Evolutionary conservation across 345 rosid species (phyloP).

Genomic region (Draba incana): DNA sequence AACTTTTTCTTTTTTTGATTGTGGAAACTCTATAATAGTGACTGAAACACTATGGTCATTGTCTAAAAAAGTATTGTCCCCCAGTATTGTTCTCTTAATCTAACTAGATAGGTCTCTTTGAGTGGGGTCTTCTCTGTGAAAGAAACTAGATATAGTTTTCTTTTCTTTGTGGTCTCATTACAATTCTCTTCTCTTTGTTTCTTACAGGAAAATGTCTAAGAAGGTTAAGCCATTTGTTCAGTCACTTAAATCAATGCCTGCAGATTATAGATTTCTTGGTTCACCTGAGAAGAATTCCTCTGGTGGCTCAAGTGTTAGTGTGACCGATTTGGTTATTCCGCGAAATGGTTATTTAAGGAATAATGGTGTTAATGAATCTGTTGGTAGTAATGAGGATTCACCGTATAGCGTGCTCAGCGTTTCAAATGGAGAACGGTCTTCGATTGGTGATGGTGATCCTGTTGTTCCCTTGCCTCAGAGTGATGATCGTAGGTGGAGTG

Average conservation of each 20-base stretch:
- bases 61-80: conserved; percentile 58
- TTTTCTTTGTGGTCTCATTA: conserved; percentile 41
- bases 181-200: conserved; percentile 22
- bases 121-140: conserved; percentile 53
- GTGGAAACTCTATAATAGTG: conserved; percentile 46
- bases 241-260: conserved; percentile 77
- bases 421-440: conserved; percentile 56
- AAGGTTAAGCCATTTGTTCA: conserved; percentile 58
- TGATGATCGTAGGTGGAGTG: conserved; percentile 71
- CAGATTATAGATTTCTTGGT: conserved; percentile 59
- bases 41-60: conserved; percentile 47
- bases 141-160: conserved; percentile 43
- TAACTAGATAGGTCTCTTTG: conserved; percentile 38
- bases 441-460: conserved; percentile 51
- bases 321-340: conserved; percentile 40
- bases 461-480: conserved; percentile 50
- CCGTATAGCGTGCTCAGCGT: conserved; percentile 58
- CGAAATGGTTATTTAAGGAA: conserved; percentile 47
- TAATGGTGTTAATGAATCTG: conserved; percentile 43
- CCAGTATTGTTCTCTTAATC: conserved; percentile 43
- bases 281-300: conserved; percentile 50
- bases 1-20: conserved; percentile 10
- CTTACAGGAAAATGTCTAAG: conserved; percentile 55
- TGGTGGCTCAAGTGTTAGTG: conserved; percentile 38
- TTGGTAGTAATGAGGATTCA: conserved; percentile 60